Conservation (phyloP, 2,329 filamentous ascomycete species). For the Dothideomycetes sp. region DNA sequence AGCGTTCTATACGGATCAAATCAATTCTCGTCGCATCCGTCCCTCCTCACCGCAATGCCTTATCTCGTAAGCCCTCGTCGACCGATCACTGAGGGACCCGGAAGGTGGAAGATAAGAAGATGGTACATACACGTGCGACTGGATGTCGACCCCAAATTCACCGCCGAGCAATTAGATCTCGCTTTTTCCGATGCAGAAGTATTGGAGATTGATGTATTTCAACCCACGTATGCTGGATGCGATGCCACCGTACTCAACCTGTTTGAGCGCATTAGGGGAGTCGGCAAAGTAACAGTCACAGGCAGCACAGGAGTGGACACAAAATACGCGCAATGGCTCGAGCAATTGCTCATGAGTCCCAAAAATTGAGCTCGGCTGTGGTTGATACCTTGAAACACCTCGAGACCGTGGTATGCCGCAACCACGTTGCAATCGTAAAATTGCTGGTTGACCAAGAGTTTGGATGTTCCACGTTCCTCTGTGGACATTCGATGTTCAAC, state of each 20-base stretch:
- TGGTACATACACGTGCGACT: constrained; percentile 40
- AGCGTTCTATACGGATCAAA: constrained; percentile 42
- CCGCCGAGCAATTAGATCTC: constrained; percentile 27
- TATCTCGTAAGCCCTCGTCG: constrained; percentile 28
- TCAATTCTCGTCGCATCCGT: constrained; percentile 41
- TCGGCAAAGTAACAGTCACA: constrained; percentile 34
- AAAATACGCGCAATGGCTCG: constrained; percentile 36
- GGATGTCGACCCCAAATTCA: constrained; percentile 42
- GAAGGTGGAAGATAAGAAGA: constrained; percentile 26
- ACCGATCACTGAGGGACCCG: constrained; percentile 12
- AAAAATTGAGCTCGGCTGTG: too few species aligned
- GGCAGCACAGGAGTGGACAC: constrained; percentile 32
- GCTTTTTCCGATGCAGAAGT: constrained; percentile 39
- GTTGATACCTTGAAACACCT: too few species aligned
- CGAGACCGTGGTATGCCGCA: too few species aligned
- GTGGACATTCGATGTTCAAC: too few species aligned
- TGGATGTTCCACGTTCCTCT: too few species aligned
- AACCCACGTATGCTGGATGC: constrained; percentile 35
- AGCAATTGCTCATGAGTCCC: constrained; percentile 34
- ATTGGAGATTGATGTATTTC: constrained; percentile 42
- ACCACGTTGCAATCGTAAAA: too few species aligned
- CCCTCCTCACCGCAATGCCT: constrained; percentile 37
- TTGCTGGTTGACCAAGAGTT: too few species aligned
- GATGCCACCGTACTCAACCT: constrained; percentile 35
- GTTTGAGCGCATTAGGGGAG: constrained; percentile 39